Percentiles rank a stretch among this genome's conserved stretches.
These are phyloP conservation scores for Baeospora myosura DNA, from an alignment of 1,284 basidiomycete species.

Conservation along the genomic window DNA sequence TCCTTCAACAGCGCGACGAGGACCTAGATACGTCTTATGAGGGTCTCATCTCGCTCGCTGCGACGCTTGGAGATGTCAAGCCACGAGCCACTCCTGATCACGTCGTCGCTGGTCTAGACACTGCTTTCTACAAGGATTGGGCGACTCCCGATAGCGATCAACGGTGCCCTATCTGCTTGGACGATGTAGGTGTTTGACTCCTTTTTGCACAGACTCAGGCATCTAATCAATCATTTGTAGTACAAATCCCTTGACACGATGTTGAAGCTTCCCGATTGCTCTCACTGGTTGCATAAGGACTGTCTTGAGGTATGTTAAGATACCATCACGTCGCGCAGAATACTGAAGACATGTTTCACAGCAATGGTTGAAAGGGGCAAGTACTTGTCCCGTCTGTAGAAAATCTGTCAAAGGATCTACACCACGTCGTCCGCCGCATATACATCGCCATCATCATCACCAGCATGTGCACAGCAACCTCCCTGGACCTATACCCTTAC, in stretches of 20 bases:
- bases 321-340: no score
- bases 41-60: constrained; percentile 48
- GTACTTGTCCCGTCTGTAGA: constrained; percentile 63
- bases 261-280: constrained; percentile 57
- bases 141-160: constrained; percentile 52
- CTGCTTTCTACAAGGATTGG: constrained; percentile 61
- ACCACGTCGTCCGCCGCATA: no score
- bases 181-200: constrained; percentile 51
- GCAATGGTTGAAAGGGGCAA: constrained; percentile 64
- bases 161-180: constrained; percentile 72
- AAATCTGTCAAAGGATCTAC: constrained; percentile 32
- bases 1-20: constrained; percentile 50
- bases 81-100: constrained; percentile 52
- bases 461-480: no score
- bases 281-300: constrained; percentile 69
- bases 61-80: constrained; percentile 55
- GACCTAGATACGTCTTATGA: constrained; percentile 69
- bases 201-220: not conserved
- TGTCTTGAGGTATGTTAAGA: constrained; percentile 66
- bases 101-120: constrained; percentile 52
- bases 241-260: constrained; percentile 52
- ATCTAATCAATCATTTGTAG: constrained; percentile 27
- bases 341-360: no score
- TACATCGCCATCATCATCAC: no score
- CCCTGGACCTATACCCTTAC: no score